Evolutionary conservation across 192 early-diverging fungal species (phyloP).

Genomic region (Backusella morwellensis): DNA sequence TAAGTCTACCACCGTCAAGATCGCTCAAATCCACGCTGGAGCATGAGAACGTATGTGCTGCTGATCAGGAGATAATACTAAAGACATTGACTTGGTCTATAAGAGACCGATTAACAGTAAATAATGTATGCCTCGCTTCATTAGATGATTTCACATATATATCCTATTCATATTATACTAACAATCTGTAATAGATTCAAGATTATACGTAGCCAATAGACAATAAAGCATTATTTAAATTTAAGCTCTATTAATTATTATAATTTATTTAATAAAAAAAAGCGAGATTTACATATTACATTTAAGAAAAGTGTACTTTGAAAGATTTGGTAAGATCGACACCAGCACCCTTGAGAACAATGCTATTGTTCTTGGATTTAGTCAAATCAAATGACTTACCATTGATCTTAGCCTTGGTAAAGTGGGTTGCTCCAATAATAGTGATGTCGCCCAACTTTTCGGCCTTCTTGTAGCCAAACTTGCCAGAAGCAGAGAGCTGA

Average conservation of each 20-base stretch:
- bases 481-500: constrained; percentile 19
- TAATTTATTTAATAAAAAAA: background rate
- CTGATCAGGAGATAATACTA: background rate
- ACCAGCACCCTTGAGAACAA: background rate
- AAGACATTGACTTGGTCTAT: constrained; percentile 10
- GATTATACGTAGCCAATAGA: background rate
- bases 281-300: background rate
- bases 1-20: background rate
- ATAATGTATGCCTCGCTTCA: background rate
- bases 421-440: constrained; percentile 4
- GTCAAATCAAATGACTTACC: background rate
- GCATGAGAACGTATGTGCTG: background rate
- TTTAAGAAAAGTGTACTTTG: background rate
- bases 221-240: background rate
- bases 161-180: background rate
- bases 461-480: constrained; percentile 19
- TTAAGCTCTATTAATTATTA: background rate
- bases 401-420: constrained; percentile 8
- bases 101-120: background rate
- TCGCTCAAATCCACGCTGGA: background rate
- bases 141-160: background rate
- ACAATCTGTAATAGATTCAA: background rate
- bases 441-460: constrained; percentile 7
- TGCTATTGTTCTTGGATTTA: background rate
- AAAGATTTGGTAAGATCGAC: background rate